phyloP scores from a whole-genome alignment of 139 green algal species.

The Raphidocelis subcapitata region DNA sequence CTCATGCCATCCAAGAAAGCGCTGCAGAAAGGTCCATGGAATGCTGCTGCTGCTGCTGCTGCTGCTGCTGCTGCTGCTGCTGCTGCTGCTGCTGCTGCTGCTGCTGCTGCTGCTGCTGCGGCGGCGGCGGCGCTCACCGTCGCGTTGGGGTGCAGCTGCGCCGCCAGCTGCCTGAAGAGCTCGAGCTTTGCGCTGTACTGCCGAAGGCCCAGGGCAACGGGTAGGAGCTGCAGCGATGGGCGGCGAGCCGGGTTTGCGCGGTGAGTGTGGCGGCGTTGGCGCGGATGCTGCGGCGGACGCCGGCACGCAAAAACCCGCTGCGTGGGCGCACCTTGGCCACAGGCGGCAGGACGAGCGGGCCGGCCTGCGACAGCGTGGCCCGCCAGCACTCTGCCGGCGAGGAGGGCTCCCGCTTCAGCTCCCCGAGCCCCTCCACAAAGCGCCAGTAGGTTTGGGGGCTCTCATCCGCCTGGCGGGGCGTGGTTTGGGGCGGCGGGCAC shows the following conservation, averaged over 20 bases:
- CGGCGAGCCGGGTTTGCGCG: no score
- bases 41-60: background rate
- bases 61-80: constrained; percentile 3
- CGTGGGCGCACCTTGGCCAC: background rate
- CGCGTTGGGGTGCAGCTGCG: constrained; percentile 34
- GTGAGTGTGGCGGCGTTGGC: no score
- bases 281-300: no score
- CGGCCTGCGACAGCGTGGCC: constrained; percentile 15
- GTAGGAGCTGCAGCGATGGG: constrained; percentile 51
- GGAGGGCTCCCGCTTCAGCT: no score
- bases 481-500: background rate
- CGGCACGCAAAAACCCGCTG: no score
- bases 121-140: constrained; percentile 8
- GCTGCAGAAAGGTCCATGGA: background rate
- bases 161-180: constrained; percentile 56
- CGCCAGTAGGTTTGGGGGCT: constrained; percentile 44
- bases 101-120: constrained; percentile 7
- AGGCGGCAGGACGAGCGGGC: background rate
- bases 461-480: constrained; percentile 48
- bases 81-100: background rate
- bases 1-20: background rate
- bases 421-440: constrained; percentile 28
- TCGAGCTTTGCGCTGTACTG: constrained; percentile 75
- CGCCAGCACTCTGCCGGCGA: background rate
- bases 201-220: constrained; percentile 51